phyloP scores from a whole-genome alignment of 352 stramenopile species.

The Globisporangium takayamanum region DNA sequence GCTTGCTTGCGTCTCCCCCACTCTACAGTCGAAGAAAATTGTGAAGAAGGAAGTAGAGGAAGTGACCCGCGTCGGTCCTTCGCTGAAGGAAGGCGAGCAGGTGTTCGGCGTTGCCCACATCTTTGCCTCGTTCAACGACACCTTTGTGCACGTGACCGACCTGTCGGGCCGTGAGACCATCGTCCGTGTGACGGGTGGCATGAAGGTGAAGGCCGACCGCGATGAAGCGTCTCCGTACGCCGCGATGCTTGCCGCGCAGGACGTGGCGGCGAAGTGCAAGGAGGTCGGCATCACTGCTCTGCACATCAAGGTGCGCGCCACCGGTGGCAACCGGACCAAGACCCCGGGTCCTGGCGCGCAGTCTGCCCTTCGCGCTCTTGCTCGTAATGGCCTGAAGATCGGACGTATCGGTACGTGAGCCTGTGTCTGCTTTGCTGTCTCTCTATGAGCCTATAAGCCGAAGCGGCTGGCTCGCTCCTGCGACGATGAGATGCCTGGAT shows the following conservation, averaged over 20 bases:
- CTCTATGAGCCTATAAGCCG: background rate
- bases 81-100: slow-evolving; percentile 96
- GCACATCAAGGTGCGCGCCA: slow-evolving; percentile 99
- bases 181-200: slow-evolving; percentile 98
- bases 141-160: slow-evolving; percentile 99
- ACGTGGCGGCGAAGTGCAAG: slow-evolving; percentile 96
- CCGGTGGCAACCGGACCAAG: slow-evolving; percentile 98
- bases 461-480: too few species aligned
- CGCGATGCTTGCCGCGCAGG: slow-evolving; percentile 99
- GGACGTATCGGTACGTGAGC: slow-evolving; percentile 82
- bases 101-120: slow-evolving; percentile 99
- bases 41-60: slow-evolving; percentile 90
- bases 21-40: slow-evolving; percentile 72
- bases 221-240: slow-evolving; percentile 99
- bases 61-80: slow-evolving; percentile 89
- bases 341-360: slow-evolving; percentile 98
- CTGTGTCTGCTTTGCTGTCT: background rate
- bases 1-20: background rate
- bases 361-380: slow-evolving; percentile 97
- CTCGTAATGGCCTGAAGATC: slow-evolving; percentile 99
- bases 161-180: slow-evolving; percentile 99
- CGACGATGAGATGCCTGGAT: too few species aligned
- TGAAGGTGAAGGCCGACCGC: slow-evolving; percentile 99
- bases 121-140: slow-evolving; percentile 99
- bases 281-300: slow-evolving; percentile 98